Conservation (phyloP, 495 filamentous ascomycete species). For the Xylaria nigripes region DNA sequence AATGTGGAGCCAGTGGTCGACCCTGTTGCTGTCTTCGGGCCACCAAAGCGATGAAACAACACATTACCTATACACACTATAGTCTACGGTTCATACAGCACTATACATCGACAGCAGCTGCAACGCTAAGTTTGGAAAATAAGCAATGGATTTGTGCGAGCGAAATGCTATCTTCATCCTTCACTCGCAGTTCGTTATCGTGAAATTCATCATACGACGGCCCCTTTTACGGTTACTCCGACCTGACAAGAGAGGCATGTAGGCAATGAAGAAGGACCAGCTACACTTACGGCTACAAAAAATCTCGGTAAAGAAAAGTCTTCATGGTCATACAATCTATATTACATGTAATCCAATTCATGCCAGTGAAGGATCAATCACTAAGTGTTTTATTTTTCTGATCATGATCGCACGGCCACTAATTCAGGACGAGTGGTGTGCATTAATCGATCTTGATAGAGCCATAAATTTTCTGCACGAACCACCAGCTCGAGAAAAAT, state of each 20-base stretch:
- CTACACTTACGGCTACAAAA: not conserved
- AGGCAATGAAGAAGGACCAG: not conserved
- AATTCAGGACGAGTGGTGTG: not conserved
- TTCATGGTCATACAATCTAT: conserved; percentile 14
- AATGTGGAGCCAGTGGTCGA: no score
- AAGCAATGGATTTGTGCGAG: no score
- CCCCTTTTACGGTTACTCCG: no score
- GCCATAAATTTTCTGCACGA: conserved; percentile 84
- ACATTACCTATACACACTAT: no score
- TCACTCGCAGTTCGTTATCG: no score
- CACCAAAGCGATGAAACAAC: no score
- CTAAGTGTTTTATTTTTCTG: not conserved
- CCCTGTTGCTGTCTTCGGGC: no score
- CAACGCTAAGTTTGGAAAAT: no score
- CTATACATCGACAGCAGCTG: no score
- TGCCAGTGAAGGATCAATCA: not conserved
- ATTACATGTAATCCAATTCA: conserved; percentile 13
- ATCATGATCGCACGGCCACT: not conserved
- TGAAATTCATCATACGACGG: no score
- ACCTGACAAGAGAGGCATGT: not conserved
- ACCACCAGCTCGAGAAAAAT: conserved; percentile 89
- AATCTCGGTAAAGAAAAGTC: not conserved
- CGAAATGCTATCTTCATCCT: no score
- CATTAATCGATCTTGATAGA: conserved; percentile 88
- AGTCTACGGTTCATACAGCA: no score